Evolutionary conservation across 2,329 filamentous ascomycete species (phyloP).

Genomic region (Sarocladium kiliense): DNA sequence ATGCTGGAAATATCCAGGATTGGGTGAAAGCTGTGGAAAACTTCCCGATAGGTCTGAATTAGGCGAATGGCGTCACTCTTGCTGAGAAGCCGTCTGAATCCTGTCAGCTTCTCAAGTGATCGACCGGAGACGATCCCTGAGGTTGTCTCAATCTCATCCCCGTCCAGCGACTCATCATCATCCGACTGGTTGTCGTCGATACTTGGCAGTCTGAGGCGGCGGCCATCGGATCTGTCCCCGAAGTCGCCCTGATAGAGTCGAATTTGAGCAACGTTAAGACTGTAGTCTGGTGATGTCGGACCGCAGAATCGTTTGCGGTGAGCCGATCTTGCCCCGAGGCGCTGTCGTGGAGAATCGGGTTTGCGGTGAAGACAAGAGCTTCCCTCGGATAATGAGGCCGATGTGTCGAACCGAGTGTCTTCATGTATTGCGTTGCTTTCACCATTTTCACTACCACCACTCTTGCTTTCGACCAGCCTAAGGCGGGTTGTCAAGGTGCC

Average conservation of each 20-base stretch:
- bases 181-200: conserved; percentile 9
- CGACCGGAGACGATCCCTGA: neutral
- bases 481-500: neutral
- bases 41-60: neutral
- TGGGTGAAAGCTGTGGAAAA: neutral
- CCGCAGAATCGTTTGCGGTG: conserved; percentile 17
- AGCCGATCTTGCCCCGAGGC: neutral
- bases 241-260: conserved; percentile 12
- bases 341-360: neutral
- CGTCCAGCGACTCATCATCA: conserved; percentile 5
- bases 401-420: conserved; percentile 9
- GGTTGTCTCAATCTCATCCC: neutral
- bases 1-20: conserved; percentile 5
- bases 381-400: neutral
- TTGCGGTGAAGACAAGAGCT: neutral
- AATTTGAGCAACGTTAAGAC: conserved; percentile 19
- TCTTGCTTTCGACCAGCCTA: conserved; percentile 9
- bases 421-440: conserved; percentile 10
- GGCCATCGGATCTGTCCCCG: neutral
- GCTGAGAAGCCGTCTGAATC: neutral
- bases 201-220: neutral
- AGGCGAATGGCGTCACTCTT: neutral
- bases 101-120: neutral
- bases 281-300: conserved; percentile 22
- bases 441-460: conserved; percentile 8